These are phyloP conservation scores for Blastobotrys peoriensis DNA, from an alignment of 805 yeast genomes.

Conservation along the genomic window DNA sequence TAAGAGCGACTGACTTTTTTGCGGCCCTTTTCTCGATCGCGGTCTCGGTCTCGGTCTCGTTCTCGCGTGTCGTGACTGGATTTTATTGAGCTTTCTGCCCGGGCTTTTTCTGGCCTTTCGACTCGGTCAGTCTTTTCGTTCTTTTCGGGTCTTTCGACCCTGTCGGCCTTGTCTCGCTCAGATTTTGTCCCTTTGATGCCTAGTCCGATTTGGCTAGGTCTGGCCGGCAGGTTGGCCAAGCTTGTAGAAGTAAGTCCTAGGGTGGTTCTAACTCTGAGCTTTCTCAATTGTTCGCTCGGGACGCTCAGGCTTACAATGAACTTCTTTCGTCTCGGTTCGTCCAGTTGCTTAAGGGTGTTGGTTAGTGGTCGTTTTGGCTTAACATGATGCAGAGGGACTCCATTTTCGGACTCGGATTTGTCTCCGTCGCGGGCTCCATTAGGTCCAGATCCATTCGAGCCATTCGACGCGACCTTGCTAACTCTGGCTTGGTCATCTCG, in stretches of 20 bases:
- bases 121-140: background rate
- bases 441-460: background rate
- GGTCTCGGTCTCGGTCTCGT: background rate
- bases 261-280: background rate
- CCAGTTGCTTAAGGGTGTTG: background rate
- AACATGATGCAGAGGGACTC: background rate
- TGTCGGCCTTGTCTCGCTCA: background rate
- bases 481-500: background rate
- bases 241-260: background rate
- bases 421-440: background rate
- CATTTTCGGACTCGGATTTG: background rate
- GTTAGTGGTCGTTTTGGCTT: background rate
- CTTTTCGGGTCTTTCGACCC: background rate
- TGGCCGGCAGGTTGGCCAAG: constrained; percentile 5
- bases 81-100: no score
- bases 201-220: background rate
- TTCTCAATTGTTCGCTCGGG: background rate
- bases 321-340: background rate
- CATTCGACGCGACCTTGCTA: no score
- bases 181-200: background rate
- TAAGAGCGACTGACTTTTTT: background rate
- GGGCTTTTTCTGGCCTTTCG: background rate
- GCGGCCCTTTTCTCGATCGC: background rate
- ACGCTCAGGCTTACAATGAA: background rate
- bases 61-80: background rate